A percentile compares a stretch with the other conserved stretches of the same genome.
These are phyloP conservation scores for Curvularia sp. DNA, from an alignment of 2,329 filamentous ascomycete species.

Conservation along the genomic window DNA sequence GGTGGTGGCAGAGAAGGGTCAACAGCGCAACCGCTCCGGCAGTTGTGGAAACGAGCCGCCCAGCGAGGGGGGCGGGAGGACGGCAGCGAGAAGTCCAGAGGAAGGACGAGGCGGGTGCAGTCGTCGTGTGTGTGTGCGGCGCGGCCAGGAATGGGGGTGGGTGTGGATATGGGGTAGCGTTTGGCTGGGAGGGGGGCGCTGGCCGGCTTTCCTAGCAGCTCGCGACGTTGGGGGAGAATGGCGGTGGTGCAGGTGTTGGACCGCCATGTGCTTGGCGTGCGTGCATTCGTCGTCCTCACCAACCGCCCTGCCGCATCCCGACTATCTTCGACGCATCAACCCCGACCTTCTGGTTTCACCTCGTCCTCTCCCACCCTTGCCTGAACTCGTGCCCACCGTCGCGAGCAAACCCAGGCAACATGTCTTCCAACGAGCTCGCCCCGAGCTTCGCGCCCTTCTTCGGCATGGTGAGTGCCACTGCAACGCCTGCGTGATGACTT, in stretches of 20 bases:
- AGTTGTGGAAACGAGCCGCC: constrained; percentile 15
- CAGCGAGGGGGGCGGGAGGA: constrained; percentile 6
- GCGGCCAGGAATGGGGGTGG: constrained; percentile 16
- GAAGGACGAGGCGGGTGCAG: not conserved
- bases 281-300: constrained; percentile 12
- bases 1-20: constrained; percentile 11
- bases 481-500: constrained; percentile 25
- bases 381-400: not conserved
- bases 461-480: constrained; percentile 73
- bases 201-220: constrained; percentile 19
- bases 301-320: constrained; percentile 12
- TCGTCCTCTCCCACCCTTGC: constrained; percentile 7
- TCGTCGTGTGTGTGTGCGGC: constrained; percentile 6
- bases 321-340: constrained; percentile 18
- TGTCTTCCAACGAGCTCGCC: constrained; percentile 49
- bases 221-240: constrained; percentile 21
- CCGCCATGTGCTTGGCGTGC: constrained; percentile 20
- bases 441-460: constrained; percentile 88
- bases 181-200: constrained; percentile 13
- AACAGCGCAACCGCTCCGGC: constrained; percentile 10
- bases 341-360: constrained; percentile 5
- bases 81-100: constrained; percentile 12
- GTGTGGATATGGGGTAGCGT: constrained; percentile 9
- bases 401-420: constrained; percentile 18
- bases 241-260: constrained; percentile 19